Conservation (phyloP, 2,329 filamentous ascomycete species). For the Trichoderma sp. region DNA sequence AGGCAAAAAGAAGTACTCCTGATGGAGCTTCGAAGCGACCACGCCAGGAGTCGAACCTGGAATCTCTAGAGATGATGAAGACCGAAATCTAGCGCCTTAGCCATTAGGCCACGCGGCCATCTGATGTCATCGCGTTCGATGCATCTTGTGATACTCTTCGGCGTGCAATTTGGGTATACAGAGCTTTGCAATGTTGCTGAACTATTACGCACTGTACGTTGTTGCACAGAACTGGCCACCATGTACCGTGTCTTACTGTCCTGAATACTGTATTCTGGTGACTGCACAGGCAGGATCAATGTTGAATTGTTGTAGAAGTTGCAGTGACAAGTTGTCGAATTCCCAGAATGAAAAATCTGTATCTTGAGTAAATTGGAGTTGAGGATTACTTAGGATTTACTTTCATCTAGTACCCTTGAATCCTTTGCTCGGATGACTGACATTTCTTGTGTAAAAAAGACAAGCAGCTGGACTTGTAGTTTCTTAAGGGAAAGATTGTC, state of each 20-base stretch:
- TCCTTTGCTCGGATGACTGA: not conserved
- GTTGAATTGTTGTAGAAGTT: not conserved
- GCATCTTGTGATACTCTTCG: slow-evolving; percentile 22
- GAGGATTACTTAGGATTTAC: no score
- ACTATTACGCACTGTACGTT: not conserved
- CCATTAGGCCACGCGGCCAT: slow-evolving; percentile 48
- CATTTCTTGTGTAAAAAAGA: not conserved
- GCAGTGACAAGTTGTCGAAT: not conserved
- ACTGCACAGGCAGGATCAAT: not conserved
- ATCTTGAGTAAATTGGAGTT: no score
- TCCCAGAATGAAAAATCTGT: no score
- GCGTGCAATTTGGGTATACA: not conserved
- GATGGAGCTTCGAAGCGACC: slow-evolving; percentile 34
- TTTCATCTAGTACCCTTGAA: no score
- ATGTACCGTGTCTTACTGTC: not conserved
- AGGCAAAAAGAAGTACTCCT: slow-evolving; percentile 15
- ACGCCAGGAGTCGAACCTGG: slow-evolving; percentile 49
- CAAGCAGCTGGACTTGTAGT: not conserved
- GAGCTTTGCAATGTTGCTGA: not conserved
- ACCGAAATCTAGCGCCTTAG: slow-evolving; percentile 49
- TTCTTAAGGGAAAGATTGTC: not conserved
- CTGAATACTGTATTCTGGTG: not conserved
- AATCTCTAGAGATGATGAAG: slow-evolving; percentile 43
- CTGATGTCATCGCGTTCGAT: no score
- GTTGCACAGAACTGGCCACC: no score